Evolutionary conservation across 306 rosid species (phyloP).

Genomic region (apple (Malus domestica)): DNA sequence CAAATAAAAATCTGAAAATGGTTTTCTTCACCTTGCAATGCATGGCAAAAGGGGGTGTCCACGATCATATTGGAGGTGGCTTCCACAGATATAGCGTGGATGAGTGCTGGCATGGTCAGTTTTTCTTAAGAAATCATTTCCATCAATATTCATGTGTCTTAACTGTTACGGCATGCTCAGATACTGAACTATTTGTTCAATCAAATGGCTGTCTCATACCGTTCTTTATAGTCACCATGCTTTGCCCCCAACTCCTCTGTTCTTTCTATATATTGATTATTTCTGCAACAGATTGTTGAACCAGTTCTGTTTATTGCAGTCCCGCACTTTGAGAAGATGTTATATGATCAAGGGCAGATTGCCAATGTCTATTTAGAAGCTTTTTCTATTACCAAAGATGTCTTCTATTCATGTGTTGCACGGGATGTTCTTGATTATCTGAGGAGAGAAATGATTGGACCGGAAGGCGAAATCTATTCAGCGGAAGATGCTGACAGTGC

Average conservation of each 20-base stretch:
- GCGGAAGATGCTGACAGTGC: constrained; percentile 99
- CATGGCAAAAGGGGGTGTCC: constrained; percentile 95
- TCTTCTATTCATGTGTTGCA: constrained; percentile 50
- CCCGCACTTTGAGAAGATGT: constrained; percentile 99
- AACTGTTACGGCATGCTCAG: not conserved
- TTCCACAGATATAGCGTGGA: constrained; percentile 97
- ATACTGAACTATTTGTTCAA: not conserved
- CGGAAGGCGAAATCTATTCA: constrained; percentile 91
- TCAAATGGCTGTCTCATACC: not conserved
- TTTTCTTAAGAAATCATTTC: not conserved
- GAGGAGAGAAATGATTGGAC: constrained; percentile 92
- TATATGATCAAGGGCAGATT: constrained; percentile 93
- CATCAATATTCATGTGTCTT: not conserved
- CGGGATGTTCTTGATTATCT: constrained; percentile 87
- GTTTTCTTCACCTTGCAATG: constrained; percentile 64
- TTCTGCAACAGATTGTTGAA: constrained; percentile 7
- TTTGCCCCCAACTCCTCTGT: not conserved
- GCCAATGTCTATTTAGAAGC: constrained; percentile 73
- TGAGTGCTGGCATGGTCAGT: constrained; percentile 96
- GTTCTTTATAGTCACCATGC: not conserved
- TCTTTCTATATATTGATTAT: not conserved
- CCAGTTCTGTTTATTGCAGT: constrained; percentile 45
- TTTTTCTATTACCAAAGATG: constrained; percentile 69
- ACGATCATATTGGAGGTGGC: constrained; percentile 93
- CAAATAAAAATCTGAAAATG: constrained; percentile 43